A percentile compares a stretch with the other conserved stretches of the same genome.
phyloP scores from a whole-genome alignment of 108 stramenopile species.

The Fistulifera pelliculosa region DNA sequence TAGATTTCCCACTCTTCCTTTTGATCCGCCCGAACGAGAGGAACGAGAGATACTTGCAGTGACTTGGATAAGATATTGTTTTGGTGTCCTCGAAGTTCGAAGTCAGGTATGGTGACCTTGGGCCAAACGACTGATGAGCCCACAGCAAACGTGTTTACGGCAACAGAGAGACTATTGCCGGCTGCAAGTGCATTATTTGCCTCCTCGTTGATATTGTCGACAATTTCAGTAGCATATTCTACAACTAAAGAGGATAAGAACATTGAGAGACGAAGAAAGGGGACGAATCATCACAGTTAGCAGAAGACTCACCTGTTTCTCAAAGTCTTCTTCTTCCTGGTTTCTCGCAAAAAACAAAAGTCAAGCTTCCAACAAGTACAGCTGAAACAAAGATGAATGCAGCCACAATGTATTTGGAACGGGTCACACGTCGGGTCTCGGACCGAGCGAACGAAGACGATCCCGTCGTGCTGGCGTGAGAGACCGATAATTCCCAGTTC shows the following conservation, averaged over 20 bases:
- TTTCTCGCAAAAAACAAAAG: constrained; percentile 6
- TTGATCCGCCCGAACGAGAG: neutral
- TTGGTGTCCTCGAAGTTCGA: constrained; percentile 1
- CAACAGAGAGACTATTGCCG: neutral
- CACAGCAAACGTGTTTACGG: neutral
- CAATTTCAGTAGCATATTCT: neutral
- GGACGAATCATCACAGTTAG: no score
- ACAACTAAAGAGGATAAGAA: neutral
- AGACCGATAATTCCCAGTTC: no score
- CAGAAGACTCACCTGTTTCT: constrained; percentile 3
- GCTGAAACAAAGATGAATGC: constrained; percentile 3
- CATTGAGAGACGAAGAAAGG: no score
- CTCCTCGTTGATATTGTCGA: neutral
- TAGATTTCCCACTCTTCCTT: constrained; percentile 10
- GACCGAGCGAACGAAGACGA: no score
- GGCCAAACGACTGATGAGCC: neutral
- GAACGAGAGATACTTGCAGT: constrained; percentile 4
- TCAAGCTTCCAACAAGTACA: neutral
- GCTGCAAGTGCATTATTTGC: neutral
- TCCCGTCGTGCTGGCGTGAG: no score
- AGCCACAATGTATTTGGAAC: constrained; percentile 4
- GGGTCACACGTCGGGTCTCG: constrained; percentile 1
- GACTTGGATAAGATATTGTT: constrained; percentile 1
- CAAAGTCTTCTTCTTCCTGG: constrained; percentile 8
- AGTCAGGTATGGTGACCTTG: neutral